phyloP scores from a whole-genome alignment of 148 eudicot species.

The Rhododendron mucronatum region DNA sequence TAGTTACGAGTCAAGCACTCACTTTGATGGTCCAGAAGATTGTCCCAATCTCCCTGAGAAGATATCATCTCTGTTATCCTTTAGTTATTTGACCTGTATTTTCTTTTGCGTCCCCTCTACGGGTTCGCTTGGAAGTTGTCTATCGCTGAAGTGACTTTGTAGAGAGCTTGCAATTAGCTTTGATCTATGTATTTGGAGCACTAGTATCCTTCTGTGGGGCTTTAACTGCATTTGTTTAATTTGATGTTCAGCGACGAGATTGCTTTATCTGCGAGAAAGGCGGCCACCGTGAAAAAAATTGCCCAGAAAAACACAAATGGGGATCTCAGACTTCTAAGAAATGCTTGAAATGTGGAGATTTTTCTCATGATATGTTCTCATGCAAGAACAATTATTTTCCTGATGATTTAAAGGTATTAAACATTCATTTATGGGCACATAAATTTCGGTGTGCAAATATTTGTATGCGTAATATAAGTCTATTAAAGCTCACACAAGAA shows the following conservation, averaged over 20 bases:
- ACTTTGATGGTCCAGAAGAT: neutral
- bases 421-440: neutral
- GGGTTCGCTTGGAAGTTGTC: neutral
- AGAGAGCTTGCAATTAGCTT: neutral
- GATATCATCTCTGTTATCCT: neutral
- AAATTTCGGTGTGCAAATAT: neutral
- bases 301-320: conserved; percentile 61
- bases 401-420: conserved; percentile 74
- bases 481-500: neutral
- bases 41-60: neutral
- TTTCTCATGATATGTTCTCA: conserved; percentile 66
- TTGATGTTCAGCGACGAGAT: conserved; percentile 50
- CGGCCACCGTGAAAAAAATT: conserved; percentile 88
- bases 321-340: conserved; percentile 36
- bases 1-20: neutral
- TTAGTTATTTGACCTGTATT: neutral
- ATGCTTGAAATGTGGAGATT: conserved; percentile 89
- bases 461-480: neutral
- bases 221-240: neutral
- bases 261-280: conserved; percentile 81
- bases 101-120: neutral
- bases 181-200: neutral
- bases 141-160: neutral
- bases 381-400: conserved; percentile 63
- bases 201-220: neutral